Evolutionary conservation across 768 basidiomycete genomes (phyloP), one percentile per base, ranked within the genome.

Genomic region (Pisolithus microcarpus): DNA sequence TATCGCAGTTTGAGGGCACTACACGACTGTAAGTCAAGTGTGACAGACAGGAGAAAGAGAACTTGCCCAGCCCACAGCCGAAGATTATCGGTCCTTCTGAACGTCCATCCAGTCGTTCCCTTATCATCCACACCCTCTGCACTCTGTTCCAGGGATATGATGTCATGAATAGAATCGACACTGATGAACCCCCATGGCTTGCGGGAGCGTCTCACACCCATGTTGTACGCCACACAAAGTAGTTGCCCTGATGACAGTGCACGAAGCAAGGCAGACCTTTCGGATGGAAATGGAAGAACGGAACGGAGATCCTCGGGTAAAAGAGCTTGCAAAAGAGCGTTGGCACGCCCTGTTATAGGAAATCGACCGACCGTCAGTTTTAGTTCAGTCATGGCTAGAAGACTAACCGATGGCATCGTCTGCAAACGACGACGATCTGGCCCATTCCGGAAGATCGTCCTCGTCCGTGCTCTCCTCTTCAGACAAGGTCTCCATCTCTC

Each of bases 141-240:
- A 0, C 75, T 73, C 49, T 68, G 70, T 61, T 89, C 87, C 15
- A 90, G 76, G 3, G 77, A 72, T 18, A 82, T 65, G 43, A 94
- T 82, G 59, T 91, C 88, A 59, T 94, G 92, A 16, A 95, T 81
- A 2, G 81, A 79, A 51, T 85, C 81, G 40, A 75, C 68, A 53
- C 77, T 86, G 51, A 94, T 85, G 66, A 84, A 94, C 0, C 91
- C 92, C 90, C 91, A 95, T 0, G 89, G 88, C 56, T 85, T 81
- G 43, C 80, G 80, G 7, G 89, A 91, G 52, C 81, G 79, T 23
- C 92, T 80, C 0, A 94, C 85, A 26, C 81, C 85, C 10, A 77
- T 66, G 65, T 94, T 95, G 70, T 91, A 92, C 0, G 87, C 84
- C 2, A 74, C 64, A 58, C 91, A 94, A 11, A 94, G 76, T 8